Evolutionary conservation across 106 monocot genomes (phyloP).

Genomic region (Dendrobium officinale): DNA sequence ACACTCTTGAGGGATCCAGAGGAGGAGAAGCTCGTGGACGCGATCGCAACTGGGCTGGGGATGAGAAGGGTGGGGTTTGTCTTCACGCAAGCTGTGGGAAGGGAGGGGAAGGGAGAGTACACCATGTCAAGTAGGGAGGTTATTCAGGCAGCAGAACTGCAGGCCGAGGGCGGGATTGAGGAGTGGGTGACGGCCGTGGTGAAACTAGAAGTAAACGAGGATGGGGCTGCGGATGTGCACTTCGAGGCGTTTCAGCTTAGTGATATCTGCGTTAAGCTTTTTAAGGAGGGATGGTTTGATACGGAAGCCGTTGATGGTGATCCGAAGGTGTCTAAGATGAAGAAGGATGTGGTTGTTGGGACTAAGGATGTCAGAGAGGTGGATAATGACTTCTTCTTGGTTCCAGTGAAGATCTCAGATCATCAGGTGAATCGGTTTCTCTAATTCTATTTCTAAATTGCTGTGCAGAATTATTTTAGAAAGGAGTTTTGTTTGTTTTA

Average conservation of each 20-base stretch:
- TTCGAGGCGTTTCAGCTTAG: constrained; percentile 99
- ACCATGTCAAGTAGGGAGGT: constrained; percentile 79
- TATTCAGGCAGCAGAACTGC: constrained; percentile 73
- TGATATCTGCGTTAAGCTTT: constrained; percentile 71
- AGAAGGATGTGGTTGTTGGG: constrained; percentile 89
- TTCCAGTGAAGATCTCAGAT: constrained; percentile 88
- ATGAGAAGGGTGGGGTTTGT: constrained; percentile 82
- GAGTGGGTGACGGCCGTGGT: constrained; percentile 94
- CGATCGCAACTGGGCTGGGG: constrained; percentile 77
- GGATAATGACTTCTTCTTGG: constrained; percentile 94
- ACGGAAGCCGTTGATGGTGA: constrained; percentile 51
- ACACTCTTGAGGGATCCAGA: constrained; percentile 49
- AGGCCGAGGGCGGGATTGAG: constrained; percentile 62
- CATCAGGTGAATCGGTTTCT: constrained; percentile 54
- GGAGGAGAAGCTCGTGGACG: constrained; percentile 77
- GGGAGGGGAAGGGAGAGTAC: constrained; percentile 57
- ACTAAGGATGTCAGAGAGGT: constrained; percentile 79
- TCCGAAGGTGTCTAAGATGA: constrained; percentile 70
- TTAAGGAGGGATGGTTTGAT: constrained; percentile 75
- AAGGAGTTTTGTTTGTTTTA: not conserved
- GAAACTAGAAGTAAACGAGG: constrained; percentile 81
- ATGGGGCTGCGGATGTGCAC: constrained; percentile 79
- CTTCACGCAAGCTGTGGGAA: constrained; percentile 80
- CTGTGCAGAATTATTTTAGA: not conserved
- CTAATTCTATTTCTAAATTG: not conserved